phyloP scores from a whole-genome alignment of 78 protist species.

The Protostelium mycophagum region DNA sequence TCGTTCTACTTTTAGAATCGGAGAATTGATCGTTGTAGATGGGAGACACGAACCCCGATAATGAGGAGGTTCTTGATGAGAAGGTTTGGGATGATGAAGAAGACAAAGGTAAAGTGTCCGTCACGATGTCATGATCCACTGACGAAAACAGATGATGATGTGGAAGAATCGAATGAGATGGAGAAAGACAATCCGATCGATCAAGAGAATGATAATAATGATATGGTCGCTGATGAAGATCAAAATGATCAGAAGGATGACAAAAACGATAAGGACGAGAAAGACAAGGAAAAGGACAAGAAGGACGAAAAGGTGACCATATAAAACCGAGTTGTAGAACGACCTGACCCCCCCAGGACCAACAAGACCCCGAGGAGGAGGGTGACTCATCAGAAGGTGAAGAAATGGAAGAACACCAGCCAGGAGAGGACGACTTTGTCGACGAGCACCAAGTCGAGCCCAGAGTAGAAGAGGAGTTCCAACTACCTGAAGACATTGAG shows the following conservation, averaged over 20 bases:
- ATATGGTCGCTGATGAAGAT: slow-evolving; percentile 22
- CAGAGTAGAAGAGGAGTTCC: slow-evolving; percentile 44
- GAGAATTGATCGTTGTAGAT: too few species aligned
- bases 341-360: slow-evolving; percentile 42
- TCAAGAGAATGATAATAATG: slow-evolving; percentile 11
- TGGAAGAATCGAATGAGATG: slow-evolving; percentile 26
- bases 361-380: slow-evolving; percentile 19
- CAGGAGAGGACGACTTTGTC: slow-evolving; percentile 28
- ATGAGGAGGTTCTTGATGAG: slow-evolving; percentile 74
- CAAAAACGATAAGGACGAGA: slow-evolving; percentile 20
- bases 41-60: slow-evolving; percentile 66
- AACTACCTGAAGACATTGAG: slow-evolving; percentile 42
- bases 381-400: slow-evolving; percentile 45
- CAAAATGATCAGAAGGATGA: slow-evolving; percentile 40
- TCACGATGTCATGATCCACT: slow-evolving; percentile 13
- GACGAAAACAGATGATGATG: slow-evolving; percentile 2
- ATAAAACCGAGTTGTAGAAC: slow-evolving; percentile 44
- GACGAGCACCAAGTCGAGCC: slow-evolving; percentile 53
- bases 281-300: slow-evolving; percentile 37
- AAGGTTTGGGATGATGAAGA: slow-evolving; percentile 80
- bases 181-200: slow-evolving; percentile 33
- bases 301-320: slow-evolving; percentile 18
- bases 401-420: slow-evolving; percentile 32
- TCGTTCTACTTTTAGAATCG: too few species aligned
- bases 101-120: slow-evolving; percentile 51